Conservation (phyloP, 768 basidiomycete genomes). For the Candolleomyces efflorescens region DNA sequence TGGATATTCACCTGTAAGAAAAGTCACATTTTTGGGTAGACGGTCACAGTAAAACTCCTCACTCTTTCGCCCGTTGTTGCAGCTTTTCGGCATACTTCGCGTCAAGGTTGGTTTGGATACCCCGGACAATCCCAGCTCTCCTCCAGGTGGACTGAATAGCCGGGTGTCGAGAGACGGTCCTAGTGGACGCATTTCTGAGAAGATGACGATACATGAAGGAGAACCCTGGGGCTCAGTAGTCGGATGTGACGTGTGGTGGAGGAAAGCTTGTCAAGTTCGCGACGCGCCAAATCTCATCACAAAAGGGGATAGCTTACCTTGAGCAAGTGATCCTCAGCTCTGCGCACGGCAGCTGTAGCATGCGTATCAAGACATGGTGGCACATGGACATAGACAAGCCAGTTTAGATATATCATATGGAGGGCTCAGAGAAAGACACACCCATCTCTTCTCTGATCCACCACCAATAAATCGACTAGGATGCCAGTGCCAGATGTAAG, state of each 20-base stretch:
- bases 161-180: background rate
- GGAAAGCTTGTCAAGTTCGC: no score
- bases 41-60: slow-evolving; percentile 15
- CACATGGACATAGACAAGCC: no score
- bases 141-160: background rate
- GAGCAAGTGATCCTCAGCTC: no score
- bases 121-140: background rate
- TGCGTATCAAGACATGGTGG: no score
- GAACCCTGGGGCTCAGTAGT: background rate
- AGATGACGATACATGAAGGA: background rate
- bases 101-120: slow-evolving; percentile 12
- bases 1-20: slow-evolving; percentile 13
- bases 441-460: no score
- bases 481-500: no score
- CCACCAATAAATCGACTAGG: no score
- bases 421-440: no score
- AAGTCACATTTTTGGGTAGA: slow-evolving; percentile 12
- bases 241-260: no score
- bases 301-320: no score
- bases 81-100: slow-evolving; percentile 71
- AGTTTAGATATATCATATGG: no score
- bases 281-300: background rate
- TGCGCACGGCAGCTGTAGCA: no score
- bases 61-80: slow-evolving; percentile 44
- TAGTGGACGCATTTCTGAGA: background rate